Conservation (phyloP, 116 monocot genomes). For the Cymodocea nodosa region DNA sequence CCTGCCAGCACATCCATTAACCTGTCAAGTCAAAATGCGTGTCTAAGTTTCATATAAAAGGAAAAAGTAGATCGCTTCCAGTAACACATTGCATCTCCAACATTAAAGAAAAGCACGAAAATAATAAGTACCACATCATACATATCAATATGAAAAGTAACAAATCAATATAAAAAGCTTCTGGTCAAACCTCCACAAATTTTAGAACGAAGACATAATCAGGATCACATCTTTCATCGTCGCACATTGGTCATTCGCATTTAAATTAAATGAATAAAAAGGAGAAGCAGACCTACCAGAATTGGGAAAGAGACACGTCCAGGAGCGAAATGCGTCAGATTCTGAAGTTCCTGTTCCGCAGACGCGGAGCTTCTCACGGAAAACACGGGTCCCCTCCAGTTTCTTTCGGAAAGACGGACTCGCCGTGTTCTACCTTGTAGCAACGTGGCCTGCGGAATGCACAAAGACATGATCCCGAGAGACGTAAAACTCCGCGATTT, state of each 20-base stretch:
- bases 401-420: neutral
- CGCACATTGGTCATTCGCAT: neutral
- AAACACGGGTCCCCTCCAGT: neutral
- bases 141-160: neutral
- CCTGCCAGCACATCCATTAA: conserved; percentile 89
- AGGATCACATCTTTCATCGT: neutral
- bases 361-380: neutral
- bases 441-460: neutral
- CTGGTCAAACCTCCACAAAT: neutral
- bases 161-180: neutral
- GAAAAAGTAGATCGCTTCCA: neutral
- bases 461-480: neutral
- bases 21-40: conserved; percentile 16
- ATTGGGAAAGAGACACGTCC: neutral
- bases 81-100: neutral
- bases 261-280: neutral
- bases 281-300: neutral
- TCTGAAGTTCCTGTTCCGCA: neutral
- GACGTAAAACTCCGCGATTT: no score
- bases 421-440: neutral
- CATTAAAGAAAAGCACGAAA: neutral
- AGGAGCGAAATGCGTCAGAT: neutral
- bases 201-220: neutral
- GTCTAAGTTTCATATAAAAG: neutral
- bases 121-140: neutral